Evolutionary conservation across 2,329 filamentous ascomycete species (phyloP), one percentile per base, ranked within the genome.

Genomic region (Fusarium palustre): DNA sequence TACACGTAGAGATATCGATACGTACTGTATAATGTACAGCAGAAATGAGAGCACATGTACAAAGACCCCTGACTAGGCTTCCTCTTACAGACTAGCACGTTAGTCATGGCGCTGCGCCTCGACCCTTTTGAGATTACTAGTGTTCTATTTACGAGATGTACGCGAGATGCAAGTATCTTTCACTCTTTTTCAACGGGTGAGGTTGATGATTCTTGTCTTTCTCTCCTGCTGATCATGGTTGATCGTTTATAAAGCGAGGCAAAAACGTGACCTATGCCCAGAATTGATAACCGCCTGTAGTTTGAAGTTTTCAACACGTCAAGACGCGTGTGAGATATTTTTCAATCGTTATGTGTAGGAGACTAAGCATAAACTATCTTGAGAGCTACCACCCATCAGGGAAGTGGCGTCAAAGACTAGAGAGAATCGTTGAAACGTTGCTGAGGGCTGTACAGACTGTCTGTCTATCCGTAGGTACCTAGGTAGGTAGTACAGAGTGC

Each of bases 141-240:
- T 54, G 47, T 42, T 65, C 54, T 65, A 66, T 61, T 66, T 66
- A 61, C 61, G 55, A 57, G 48, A 39, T 55, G 12, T 69, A 69
- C 67, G 8, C 45, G 39, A 16, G 36, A 36, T 13, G 3, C 10
- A 68, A 41, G 67, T 70, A 66, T 10, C 10, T 8, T 28, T 16
- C 38, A 70, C 66, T 36, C n/a, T 30, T 41, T 2, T n/a, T 22
- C 13, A 52, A 41, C 18, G 10, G 10, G 48, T 59, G 20, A 22
- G 18, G 36, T 22, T 47, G 24, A 54, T 52, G 33, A 8, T 31
- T 30, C 28, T 46, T 30, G 34, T 59, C 59, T 7, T 10, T 7
- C 28, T 67, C 58, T 63, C 53, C 45, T 59, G 58, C 50, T 67
- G 67, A 67, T 67, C 64, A n/a, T 43, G 30, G 62, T 43, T 46